A percentile compares a stretch with the other conserved stretches of the same genome.
These are phyloP conservation scores for Guadua angustifolia DNA, from an alignment of 176 grass and related monocot species.

Conservation along the genomic window DNA sequence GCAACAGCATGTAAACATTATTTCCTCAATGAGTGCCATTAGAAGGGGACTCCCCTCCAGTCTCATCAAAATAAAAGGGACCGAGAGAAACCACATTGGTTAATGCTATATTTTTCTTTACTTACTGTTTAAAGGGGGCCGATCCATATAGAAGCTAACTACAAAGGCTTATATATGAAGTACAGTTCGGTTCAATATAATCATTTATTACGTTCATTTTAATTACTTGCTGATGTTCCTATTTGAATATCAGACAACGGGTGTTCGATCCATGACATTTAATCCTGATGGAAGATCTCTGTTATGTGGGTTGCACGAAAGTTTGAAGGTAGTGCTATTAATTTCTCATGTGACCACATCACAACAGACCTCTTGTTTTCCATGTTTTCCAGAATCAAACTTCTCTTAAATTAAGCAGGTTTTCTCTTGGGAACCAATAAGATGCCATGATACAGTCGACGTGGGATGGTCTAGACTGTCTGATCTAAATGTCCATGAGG, in stretches of 20 bases:
- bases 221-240: constrained; percentile 28
- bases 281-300: constrained; percentile 95
- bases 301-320: constrained; percentile 93
- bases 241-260: constrained; percentile 67
- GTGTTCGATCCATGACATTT: constrained; percentile 96
- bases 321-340: constrained; percentile 70
- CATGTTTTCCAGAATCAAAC: constrained; percentile 37
- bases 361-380: constrained; percentile 12
- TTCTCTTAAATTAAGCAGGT: constrained; percentile 58
- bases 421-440: constrained; percentile 98
- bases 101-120: not conserved
- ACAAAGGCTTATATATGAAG: not conserved
- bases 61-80: constrained; percentile 12
- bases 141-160: not conserved
- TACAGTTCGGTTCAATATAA: not conserved
- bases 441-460: constrained; percentile 90
- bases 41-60: not conserved
- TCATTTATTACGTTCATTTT: constrained; percentile 9
- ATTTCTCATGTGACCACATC: constrained; percentile 27
- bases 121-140: not conserved
- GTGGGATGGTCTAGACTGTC: constrained; percentile 97
- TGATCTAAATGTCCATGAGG: constrained; percentile 95
- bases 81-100: not conserved
- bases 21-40: not conserved
- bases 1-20: not conserved